Evolutionary conservation across 108 stramenopile genomes (phyloP), one percentile per base, ranked within the genome.

Genomic region (Stephanodiscus minutulus): DNA sequence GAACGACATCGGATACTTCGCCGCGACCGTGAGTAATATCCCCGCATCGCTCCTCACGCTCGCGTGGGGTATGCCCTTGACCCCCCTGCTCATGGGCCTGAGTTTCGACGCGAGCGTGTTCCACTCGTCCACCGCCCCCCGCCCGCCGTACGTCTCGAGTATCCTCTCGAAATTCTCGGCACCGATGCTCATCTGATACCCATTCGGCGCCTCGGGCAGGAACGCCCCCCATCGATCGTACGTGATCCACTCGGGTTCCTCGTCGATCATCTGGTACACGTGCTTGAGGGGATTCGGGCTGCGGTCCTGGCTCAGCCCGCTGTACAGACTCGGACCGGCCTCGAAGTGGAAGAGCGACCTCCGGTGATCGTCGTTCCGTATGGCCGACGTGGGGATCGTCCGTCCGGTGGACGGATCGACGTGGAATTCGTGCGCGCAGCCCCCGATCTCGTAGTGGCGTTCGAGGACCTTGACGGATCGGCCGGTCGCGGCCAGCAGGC

Each of bases 231-330:
- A 96, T 54, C 85, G 82, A 86, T 93, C 91, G 65, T 96, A 96
- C 3, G 90, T 89, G 25, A 83, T 88, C 90, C 85, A 84, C 60
- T 84, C 85, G 6, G 87, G 87, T 61, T 90, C 90, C 37, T 88
- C 93, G 21, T 77, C 90, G 47, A 96, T 93, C 63, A 96, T 96
- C 76, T 97, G 94, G 71, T 93, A 94, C 33, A 97, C 86, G 66
- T 96, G 91, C 81, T 96, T 96, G 64, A 97, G 61, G 15, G 97
- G 97, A 72, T 97, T 97, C 17, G 94, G 94, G 5, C 90, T 91
- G 41, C 61, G 50, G n/a, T 88, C 89, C 29, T 71, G 77, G 48
- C 82, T 83, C 15, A 92, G 79, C 24, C 95, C 97, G 64, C 82
- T 82, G 72, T 96, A 97, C n/a, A 97, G 85, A 20, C 90, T 92